Conservation (phyloP, 2,329 filamentous ascomycete species). For the Metarhizium anisopliae region DNA sequence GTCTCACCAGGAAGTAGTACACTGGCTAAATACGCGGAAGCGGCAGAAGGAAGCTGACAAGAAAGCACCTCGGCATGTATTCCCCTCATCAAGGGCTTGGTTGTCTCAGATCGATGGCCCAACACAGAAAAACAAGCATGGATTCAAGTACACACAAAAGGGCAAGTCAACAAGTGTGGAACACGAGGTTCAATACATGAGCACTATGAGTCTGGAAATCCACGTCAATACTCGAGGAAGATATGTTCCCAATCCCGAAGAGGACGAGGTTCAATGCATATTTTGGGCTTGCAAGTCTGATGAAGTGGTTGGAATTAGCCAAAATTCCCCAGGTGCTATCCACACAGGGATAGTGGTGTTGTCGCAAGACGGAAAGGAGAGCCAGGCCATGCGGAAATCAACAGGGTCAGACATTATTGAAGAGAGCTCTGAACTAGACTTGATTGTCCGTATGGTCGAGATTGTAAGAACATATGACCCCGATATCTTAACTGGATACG, state of each 20-base stretch:
- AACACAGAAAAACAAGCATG: conserved; percentile 72
- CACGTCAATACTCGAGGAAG: conserved; percentile 81
- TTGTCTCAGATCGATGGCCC: conserved; percentile 84
- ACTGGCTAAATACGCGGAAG: conserved; percentile 50
- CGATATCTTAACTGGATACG: conserved; percentile 88
- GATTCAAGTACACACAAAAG: conserved; percentile 79
- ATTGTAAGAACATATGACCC: conserved; percentile 79
- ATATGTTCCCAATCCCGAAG: conserved; percentile 77
- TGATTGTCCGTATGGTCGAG: conserved; percentile 78
- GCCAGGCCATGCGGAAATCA: conserved; percentile 53
- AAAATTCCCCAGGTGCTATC: conserved; percentile 36
- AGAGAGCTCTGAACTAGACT: conserved; percentile 72
- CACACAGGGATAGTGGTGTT: conserved; percentile 66
- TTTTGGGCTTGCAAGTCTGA: conserved; percentile 87
- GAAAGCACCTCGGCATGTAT: conserved; percentile 10
- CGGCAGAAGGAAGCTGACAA: conserved; percentile 11
- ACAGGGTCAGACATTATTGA: conserved; percentile 57
- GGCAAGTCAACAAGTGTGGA: conserved; percentile 65
- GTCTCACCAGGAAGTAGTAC: conserved; percentile 55
- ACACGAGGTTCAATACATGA: conserved; percentile 90
- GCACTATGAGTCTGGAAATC: conserved; percentile 85
- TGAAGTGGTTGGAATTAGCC: conserved; percentile 32
- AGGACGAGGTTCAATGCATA: conserved; percentile 79
- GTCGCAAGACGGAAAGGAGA: conserved; percentile 50
- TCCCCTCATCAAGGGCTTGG: conserved; percentile 24